A percentile compares a stretch with the other conserved stretches of the same genome.
Conservation (phyloP, 2,329 filamentous ascomycete genomes). For the Tolypocladium capitatum region DNA sequence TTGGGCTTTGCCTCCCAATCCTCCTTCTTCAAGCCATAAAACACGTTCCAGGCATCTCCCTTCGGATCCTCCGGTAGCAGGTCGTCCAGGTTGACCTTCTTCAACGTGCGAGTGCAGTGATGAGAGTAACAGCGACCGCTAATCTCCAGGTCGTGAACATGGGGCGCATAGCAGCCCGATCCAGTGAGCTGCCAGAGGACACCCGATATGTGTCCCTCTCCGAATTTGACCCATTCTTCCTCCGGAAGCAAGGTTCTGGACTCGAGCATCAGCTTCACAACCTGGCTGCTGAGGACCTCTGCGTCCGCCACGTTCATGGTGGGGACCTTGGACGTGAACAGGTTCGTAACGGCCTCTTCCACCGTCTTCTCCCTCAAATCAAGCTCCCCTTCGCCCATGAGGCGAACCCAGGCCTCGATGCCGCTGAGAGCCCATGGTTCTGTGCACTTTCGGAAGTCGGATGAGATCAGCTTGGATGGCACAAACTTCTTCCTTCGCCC, state of each 20-base stretch:
- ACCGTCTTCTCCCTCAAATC: constrained; percentile 77
- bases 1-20: constrained; percentile 57
- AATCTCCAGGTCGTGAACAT: constrained; percentile 58
- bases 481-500: constrained; percentile 73
- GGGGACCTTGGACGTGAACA: constrained; percentile 90
- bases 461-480: constrained; percentile 65
- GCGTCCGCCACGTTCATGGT: constrained; percentile 98
- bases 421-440: constrained; percentile 90
- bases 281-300: constrained; percentile 66
- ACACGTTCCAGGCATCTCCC: constrained; percentile 76
- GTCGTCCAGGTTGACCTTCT: constrained; percentile 80
- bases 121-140: constrained; percentile 79
- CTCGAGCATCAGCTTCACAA: constrained; percentile 68
- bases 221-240: constrained; percentile 97
- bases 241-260: constrained; percentile 69
- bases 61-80: constrained; percentile 57
- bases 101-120: constrained; percentile 85
- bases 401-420: constrained; percentile 75
- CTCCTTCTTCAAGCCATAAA: constrained; percentile 72
- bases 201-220: constrained; percentile 65
- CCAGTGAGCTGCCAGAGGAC: constrained; percentile 90
- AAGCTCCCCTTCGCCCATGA: constrained; percentile 80
- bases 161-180: constrained; percentile 78
- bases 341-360: constrained; percentile 71
- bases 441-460: constrained; percentile 70